Evolutionary conservation across 352 stramenopile species (phyloP).

Genomic region (Pythium monospermum): DNA sequence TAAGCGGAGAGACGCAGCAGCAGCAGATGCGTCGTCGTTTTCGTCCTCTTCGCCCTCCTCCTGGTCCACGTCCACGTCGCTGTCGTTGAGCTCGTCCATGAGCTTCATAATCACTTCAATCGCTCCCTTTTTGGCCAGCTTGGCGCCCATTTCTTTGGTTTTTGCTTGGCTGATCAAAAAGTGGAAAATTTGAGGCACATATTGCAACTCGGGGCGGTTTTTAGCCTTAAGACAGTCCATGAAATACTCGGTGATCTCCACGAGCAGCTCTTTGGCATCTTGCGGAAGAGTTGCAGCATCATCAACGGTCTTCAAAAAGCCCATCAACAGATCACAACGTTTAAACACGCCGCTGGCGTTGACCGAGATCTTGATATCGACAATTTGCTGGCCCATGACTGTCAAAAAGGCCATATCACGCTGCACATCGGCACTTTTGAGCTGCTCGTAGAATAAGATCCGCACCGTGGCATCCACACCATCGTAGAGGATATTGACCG

Average conservation of each 20-base stretch:
- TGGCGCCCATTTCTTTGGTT: slow-evolving; percentile 29
- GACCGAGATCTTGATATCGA: slow-evolving; percentile 52
- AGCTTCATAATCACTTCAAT: slow-evolving; percentile 53
- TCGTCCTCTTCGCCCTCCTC: neutral
- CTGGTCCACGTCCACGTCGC: slow-evolving; percentile 1
- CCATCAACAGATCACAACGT: slow-evolving; percentile 49
- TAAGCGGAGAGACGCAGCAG: too few relatives aligned
- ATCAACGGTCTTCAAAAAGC: slow-evolving; percentile 48
- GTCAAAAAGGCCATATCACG: slow-evolving; percentile 58
- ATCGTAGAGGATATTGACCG: slow-evolving; percentile 66
- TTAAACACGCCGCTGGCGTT: slow-evolving; percentile 65
- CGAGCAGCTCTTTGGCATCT: slow-evolving; percentile 55
- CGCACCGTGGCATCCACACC: slow-evolving; percentile 39
- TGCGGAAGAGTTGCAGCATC: slow-evolving; percentile 29
- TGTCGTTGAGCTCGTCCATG: slow-evolving; percentile 40
- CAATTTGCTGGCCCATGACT: slow-evolving; percentile 59
- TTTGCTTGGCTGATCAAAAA: slow-evolving; percentile 36
- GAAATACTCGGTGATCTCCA: slow-evolving; percentile 54
- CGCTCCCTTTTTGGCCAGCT: slow-evolving; percentile 43
- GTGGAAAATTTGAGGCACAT: slow-evolving; percentile 27
- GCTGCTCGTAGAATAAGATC: slow-evolving; percentile 57
- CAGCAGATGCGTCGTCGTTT: neutral
- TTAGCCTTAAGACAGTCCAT: slow-evolving; percentile 23
- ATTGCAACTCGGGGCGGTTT: slow-evolving; percentile 14
- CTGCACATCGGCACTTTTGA: slow-evolving; percentile 41